Conservation (phyloP, 805 yeast species). For the Schwanniomyces polymorphus region DNA sequence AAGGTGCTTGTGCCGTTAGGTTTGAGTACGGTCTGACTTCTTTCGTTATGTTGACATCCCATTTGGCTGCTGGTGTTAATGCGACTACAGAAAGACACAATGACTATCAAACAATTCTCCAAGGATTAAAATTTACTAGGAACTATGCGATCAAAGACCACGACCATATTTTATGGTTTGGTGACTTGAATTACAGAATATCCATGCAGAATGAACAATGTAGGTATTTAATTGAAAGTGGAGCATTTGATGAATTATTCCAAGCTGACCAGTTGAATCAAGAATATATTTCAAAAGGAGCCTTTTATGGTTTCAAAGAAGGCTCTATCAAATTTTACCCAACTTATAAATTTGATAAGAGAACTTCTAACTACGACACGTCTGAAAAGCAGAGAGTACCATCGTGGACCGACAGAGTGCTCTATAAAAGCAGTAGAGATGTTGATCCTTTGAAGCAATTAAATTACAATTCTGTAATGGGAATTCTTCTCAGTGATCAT, state of each 20-base stretch:
- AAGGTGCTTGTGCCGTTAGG: slow-evolving; percentile 93
- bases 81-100: slow-evolving; percentile 83
- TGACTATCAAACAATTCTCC: slow-evolving; percentile 75
- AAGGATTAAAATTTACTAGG: slow-evolving; percentile 76
- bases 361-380: slow-evolving; percentile 78
- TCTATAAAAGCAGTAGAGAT: slow-evolving; percentile 53
- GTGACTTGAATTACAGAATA: slow-evolving; percentile 90
- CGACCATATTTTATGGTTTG: slow-evolving; percentile 85
- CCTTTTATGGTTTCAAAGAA: slow-evolving; percentile 82
- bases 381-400: slow-evolving; percentile 92
- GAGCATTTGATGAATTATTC: slow-evolving; percentile 53
- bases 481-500: slow-evolving; percentile 76
- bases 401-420: slow-evolving; percentile 95
- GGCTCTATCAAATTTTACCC: slow-evolving; percentile 80
- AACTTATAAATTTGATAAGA: slow-evolving; percentile 91
- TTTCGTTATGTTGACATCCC: slow-evolving; percentile 85
- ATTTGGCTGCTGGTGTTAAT: slow-evolving; percentile 87
- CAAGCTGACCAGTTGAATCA: slow-evolving; percentile 75
- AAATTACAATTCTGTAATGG: slow-evolving; percentile 66
- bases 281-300: slow-evolving; percentile 67
- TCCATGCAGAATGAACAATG: slow-evolving; percentile 71
- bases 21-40: slow-evolving; percentile 78
- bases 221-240: slow-evolving; percentile 45
- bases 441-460: slow-evolving; percentile 48
- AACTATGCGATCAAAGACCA: slow-evolving; percentile 72